phyloP scores from a whole-genome alignment of 2,329 filamentous ascomycete species.

The Samsoniella hepiali region DNA sequence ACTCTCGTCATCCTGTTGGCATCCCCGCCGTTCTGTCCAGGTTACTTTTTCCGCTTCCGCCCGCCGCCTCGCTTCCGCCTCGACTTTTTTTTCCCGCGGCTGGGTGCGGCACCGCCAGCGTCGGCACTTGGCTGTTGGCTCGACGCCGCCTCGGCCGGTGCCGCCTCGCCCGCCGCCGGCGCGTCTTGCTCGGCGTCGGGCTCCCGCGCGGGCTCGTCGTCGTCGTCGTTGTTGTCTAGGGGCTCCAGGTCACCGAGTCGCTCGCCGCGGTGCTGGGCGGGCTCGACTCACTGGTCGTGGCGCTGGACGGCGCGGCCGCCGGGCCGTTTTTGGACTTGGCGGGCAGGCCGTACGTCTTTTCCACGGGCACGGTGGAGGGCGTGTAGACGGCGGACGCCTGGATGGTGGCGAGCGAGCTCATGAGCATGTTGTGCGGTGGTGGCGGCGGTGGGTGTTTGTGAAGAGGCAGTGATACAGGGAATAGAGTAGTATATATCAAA shows the following conservation, averaged over 20 bases:
- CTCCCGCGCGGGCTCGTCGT: neutral
- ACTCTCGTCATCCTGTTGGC: too few species aligned
- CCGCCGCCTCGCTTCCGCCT: too few species aligned
- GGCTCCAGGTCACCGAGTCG: constrained; percentile 5
- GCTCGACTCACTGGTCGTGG: constrained; percentile 11
- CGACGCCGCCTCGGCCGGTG: neutral
- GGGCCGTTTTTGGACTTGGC: neutral
- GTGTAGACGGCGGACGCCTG: constrained; percentile 1
- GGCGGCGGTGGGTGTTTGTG: neutral
- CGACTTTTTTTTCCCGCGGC: neutral
- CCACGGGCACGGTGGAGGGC: neutral
- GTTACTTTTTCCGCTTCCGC: too few species aligned
- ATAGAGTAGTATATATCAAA: neutral
- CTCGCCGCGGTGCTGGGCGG: neutral
- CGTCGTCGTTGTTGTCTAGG: neutral
- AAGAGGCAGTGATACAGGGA: too few species aligned
- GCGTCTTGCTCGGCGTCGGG: neutral
- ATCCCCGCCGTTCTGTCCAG: too few species aligned
- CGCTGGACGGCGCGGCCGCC: neutral
- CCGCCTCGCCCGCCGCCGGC: neutral
- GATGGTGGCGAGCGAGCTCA: constrained; percentile 3
- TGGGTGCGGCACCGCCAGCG: too few species aligned
- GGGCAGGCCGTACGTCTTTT: neutral
- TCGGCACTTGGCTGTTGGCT: neutral
- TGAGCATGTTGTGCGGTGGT: neutral